phyloP scores from a whole-genome alignment of 1,284 basidiomycete genomes.

The Moniliella sp. region DNA sequence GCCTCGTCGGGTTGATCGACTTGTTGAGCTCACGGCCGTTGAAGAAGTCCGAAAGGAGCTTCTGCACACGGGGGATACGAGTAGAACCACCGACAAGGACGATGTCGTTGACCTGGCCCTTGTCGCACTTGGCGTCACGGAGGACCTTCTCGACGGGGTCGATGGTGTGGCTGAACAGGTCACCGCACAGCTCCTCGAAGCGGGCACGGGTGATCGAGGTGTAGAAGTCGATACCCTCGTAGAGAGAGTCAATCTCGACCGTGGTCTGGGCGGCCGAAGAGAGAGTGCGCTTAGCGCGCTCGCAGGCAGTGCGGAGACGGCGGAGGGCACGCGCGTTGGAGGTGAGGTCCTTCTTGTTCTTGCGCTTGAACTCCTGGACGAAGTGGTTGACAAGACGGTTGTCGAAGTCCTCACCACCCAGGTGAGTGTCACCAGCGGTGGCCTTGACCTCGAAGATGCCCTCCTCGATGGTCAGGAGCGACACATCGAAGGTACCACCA shows the following conservation, averaged over 20 bases:
- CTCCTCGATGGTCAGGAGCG: slow-evolving; percentile 80
- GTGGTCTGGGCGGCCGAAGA: slow-evolving; percentile 89
- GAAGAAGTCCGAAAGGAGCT: slow-evolving; percentile 96
- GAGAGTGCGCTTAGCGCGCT: slow-evolving; percentile 93
- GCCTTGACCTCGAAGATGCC: slow-evolving; percentile 93
- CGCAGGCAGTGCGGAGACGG: slow-evolving; percentile 88
- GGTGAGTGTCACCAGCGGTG: slow-evolving; percentile 92
- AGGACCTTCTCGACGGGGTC: slow-evolving; percentile 97
- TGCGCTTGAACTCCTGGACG: slow-evolving; percentile 46
- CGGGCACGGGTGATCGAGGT: slow-evolving; percentile 90
- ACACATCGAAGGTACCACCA: slow-evolving; percentile 96
- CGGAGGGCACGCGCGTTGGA: slow-evolving; percentile 76
- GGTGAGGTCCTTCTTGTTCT: slow-evolving; percentile 40
- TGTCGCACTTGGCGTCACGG: slow-evolving; percentile 93
- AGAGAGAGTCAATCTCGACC: slow-evolving; percentile 93
- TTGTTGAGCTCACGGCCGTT: slow-evolving; percentile 46
- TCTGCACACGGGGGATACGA: slow-evolving; percentile 91
- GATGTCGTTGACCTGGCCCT: slow-evolving; percentile 68
- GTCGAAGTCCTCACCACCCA: slow-evolving; percentile 97
- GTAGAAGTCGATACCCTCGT: slow-evolving; percentile 95
- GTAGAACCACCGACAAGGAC: slow-evolving; percentile 94
- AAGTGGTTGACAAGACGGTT: slow-evolving; percentile 42
- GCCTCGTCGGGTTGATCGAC: slow-evolving; percentile 94
- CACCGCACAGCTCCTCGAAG: slow-evolving; percentile 93
- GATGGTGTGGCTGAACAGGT: slow-evolving; percentile 85